Evolutionary conservation across 192 early-diverging fungal species (phyloP), one percentile per base, ranked within the genome.

Genomic region (Rhizophagus prolifer): DNA sequence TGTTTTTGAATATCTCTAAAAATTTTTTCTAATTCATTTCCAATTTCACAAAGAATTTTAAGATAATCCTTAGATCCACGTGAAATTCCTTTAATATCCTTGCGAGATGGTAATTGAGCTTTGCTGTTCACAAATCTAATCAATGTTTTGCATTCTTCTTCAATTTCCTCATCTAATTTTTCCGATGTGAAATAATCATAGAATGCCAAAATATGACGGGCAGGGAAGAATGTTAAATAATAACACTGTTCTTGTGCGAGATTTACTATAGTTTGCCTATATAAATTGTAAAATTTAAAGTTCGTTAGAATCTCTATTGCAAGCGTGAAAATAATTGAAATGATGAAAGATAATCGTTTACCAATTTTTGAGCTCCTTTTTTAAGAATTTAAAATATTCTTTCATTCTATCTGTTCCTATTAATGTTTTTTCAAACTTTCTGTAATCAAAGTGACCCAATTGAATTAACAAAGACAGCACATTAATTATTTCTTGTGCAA

Each of bases 391-490:
- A 0, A 61, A 5, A 2, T 75, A 75, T 3, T 65, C 28, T 9
- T 28, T 54, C 78, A 75, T 75, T n/a, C 31, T 34, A 25, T 72
- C 46, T 8, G 5, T 23, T 1, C 28, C 58, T 7, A 2, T 6
- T 14, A 64, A 46, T 1, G 8, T 13, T 3, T 50, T 25, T 12
- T 73, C 9, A 67, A 75, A 79, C n/a, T 34, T 26, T 26, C 73
- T 58, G 68, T 79, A 79, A 58, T 7, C 38, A 75, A 79, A 79
- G 44, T 79, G 78, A 2, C 78, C 78, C 31, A 75, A 44, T 44
- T 74, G 38, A 10, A 79, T 79, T 16, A 79, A 54, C 30, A 36
- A 66, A 19, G 73, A 23, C 4, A 30, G 64, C 6, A 75, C 21
- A 58, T 47, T 58, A 34, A 66, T 31, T 23, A 79, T 79, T 28